Percentiles rank a stretch among this genome's conserved stretches.
Evolutionary conservation across 1,284 basidiomycete genomes (phyloP).

Genomic region (Tilletia indica): DNA sequence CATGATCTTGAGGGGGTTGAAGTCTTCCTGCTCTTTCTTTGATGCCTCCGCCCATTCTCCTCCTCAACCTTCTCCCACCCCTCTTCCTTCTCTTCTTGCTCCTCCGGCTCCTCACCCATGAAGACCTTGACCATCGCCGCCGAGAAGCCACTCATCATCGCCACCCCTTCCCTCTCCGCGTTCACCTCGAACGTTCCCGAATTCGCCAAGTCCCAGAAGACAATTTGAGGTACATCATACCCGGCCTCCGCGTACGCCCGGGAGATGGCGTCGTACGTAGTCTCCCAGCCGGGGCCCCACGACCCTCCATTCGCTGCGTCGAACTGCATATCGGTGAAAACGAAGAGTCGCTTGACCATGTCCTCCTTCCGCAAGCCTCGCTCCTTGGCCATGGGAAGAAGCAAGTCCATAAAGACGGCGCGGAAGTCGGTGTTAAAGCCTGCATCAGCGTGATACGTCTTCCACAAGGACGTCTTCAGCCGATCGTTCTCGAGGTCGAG

Average conservation of each 20-base stretch:
- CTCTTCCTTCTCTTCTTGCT: slow-evolving; percentile 34
- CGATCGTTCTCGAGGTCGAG: slow-evolving; percentile 59
- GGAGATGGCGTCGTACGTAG: slow-evolving; percentile 65
- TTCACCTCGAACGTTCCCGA: slow-evolving; percentile 51
- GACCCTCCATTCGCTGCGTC: slow-evolving; percentile 56
- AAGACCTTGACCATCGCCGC: slow-evolving; percentile 70
- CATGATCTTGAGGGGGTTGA: slow-evolving; percentile 62
- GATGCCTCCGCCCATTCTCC: neutral
- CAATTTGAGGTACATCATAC: slow-evolving; percentile 69
- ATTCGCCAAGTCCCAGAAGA: slow-evolving; percentile 63
- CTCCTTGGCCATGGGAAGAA: slow-evolving; percentile 65
- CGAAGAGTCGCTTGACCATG: slow-evolving; percentile 71
- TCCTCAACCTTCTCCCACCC: slow-evolving; percentile 52
- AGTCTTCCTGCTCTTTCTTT: neutral
- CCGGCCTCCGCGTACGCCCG: slow-evolving; percentile 64
- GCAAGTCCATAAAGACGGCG: slow-evolving; percentile 63
- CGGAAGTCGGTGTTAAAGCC: slow-evolving; percentile 66
- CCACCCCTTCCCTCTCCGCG: slow-evolving; percentile 64
- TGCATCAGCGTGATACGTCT: slow-evolving; percentile 60
- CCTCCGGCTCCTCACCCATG: slow-evolving; percentile 33
- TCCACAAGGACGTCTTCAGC: slow-evolving; percentile 56
- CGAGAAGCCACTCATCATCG: slow-evolving; percentile 69
- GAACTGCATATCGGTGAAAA: slow-evolving; percentile 77
- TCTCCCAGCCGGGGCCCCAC: slow-evolving; percentile 53
- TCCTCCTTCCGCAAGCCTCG: slow-evolving; percentile 65